Evolutionary conservation across 306 rosid species (phyloP).

Genomic region (barrel medic (Medicago truncatula)): MtrunA17r5.0-ANR NC_053044.1:35066001-35066500

Average conservation of each 20-base stretch:
- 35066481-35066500: conserved; percentile 86
- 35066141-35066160: not conserved
- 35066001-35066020: not conserved
- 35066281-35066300: not conserved
- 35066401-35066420: not conserved
- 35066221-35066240: not conserved
- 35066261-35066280: not conserved
- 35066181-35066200: not conserved
- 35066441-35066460: conserved; percentile 92
- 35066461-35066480: conserved; percentile 94
- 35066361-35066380: not conserved
- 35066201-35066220: not conserved
- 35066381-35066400: conserved; percentile 16
- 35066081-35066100: not conserved
- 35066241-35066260: not conserved
- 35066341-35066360: not conserved
- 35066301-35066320: not conserved
- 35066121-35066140: not conserved
- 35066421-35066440: conserved; percentile 95
- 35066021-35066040: not conserved
- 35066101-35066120: too few species aligned
- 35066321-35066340: not conserved
- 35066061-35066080: not conserved
- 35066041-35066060: not conserved
- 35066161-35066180: too few species aligned